Base-by-base conservation (phyloP, 495 filamentous ascomycete species). In the Astrocystis sublimbata region DNA sequence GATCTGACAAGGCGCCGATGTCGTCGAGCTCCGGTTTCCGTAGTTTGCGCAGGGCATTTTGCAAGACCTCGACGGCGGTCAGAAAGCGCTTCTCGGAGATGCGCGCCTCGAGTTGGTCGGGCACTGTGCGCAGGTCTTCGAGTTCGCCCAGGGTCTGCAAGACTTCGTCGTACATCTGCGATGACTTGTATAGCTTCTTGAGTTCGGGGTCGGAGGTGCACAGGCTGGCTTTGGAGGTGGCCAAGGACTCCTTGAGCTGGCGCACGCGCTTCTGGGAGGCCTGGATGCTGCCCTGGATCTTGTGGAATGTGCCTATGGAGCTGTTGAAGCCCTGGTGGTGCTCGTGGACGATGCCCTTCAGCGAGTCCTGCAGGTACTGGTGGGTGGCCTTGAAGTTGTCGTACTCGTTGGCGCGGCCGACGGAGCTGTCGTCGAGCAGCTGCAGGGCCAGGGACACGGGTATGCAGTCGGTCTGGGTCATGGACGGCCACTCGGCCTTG, bases 311-410 rank as follows among this genome's bases (percentile, higher is more conserved):
- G 72, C 94, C 96, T 58, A 99, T 98, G 41, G 92, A 96, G 76
- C 92, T 97, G 72, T 97, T 99, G 81, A 99, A 99, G 31, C 92
- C 94, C 75, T 99, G 94, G 67, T 98, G 93, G 71, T 99, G 93
- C 76, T 98, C 93, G 74, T 99, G 96, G 51, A 99, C 94, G 71
- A 99, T 97, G 47, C 88, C 86, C 75, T 96, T 96, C 60, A 99
- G 79, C 3, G 96, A 92, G 68, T 86, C 86, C 71, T 99, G 94
- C 21, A 99, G 85, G 66, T 92, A 86, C 65, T 85, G 77, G 71
- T 96, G 91, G 54, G 90, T 90, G 42, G 86, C 80, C 67, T 90
- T 81, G 72, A 98, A 98, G 49, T 89, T 84, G 51, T 84, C 84
- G 71, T 96, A 92, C 64, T 93, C 89, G 70, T 90, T 85, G 36